Evolutionary conservation across 2,329 filamentous ascomycete genomes (phyloP).

Genomic region (Trichophyton mentagrophytes): DNA sequence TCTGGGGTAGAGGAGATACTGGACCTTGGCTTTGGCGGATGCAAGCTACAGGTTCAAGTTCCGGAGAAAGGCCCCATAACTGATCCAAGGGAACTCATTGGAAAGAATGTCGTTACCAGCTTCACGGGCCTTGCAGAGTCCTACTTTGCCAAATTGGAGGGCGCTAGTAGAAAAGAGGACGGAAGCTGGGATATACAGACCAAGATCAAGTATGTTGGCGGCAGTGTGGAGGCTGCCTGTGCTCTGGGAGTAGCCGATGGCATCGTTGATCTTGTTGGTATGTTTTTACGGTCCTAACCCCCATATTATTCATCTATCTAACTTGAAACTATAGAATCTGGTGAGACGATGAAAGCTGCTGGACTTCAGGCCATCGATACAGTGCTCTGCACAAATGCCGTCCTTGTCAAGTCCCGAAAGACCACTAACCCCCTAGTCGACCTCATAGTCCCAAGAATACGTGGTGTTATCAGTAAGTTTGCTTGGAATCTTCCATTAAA

Average conservation of each 20-base stretch:
- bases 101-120: conserved; percentile 89
- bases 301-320: not conserved
- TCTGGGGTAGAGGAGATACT: conserved; percentile 71
- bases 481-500: not conserved
- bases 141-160: conserved; percentile 73
- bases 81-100: conserved; percentile 64
- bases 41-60: conserved; percentile 93
- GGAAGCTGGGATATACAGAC: conserved; percentile 53
- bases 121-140: conserved; percentile 73
- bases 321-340: conserved; percentile 55
- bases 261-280: conserved; percentile 93
- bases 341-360: conserved; percentile 94
- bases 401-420: conserved; percentile 80
- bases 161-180: conserved; percentile 22
- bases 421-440: conserved; percentile 72
- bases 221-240: conserved; percentile 94
- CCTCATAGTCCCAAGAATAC: conserved; percentile 73
- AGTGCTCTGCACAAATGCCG: conserved; percentile 73
- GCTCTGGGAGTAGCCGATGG: conserved; percentile 91
- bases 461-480: conserved; percentile 66
- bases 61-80: conserved; percentile 67
- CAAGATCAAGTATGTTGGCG: conserved; percentile 85
- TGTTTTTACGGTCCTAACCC: conserved; percentile 26
- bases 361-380: conserved; percentile 91
- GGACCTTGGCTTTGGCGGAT: conserved; percentile 79